Conservation (phyloP, 768 basidiomycete species). For the Hypholoma sublateritium region DNA sequence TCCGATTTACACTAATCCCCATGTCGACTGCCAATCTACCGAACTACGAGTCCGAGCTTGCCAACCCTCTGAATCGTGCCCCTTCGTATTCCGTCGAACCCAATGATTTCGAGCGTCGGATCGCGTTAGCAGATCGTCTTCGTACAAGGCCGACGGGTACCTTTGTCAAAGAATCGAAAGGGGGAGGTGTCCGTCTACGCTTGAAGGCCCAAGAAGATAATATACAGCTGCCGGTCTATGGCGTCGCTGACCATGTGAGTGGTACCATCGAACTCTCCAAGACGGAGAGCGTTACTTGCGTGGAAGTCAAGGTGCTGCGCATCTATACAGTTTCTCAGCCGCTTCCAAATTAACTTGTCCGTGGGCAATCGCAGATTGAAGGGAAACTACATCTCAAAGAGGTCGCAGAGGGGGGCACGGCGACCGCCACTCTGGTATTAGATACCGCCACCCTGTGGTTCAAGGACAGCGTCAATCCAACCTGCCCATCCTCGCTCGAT, state of each 20-base stretch:
- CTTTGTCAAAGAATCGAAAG: slow-evolving; percentile 61
- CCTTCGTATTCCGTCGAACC: slow-evolving; percentile 58
- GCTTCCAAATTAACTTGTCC: slow-evolving; percentile 2
- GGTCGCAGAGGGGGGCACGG: slow-evolving; percentile 65
- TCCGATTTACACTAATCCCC: background rate
- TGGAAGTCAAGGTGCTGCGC: slow-evolving; percentile 59
- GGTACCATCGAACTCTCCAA: slow-evolving; percentile 58
- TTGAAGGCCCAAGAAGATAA: slow-evolving; percentile 54
- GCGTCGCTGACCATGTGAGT: slow-evolving; percentile 46
- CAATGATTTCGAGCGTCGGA: slow-evolving; percentile 48
- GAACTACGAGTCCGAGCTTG: slow-evolving; percentile 36
- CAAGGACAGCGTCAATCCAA: slow-evolving; percentile 38
- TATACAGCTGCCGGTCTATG: slow-evolving; percentile 56
- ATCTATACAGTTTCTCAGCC: slow-evolving; percentile 4
- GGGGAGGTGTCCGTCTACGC: slow-evolving; percentile 49
- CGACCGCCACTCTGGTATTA: slow-evolving; percentile 49
- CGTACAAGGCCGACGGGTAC: slow-evolving; percentile 41
- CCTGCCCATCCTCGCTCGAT: slow-evolving; percentile 51
- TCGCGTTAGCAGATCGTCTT: slow-evolving; percentile 43
- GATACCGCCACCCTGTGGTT: slow-evolving; percentile 58
- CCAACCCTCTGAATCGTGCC: slow-evolving; percentile 27
- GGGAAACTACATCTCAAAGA: slow-evolving; percentile 60
- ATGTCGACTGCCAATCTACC: slow-evolving; percentile 44
- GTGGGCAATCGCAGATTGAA: slow-evolving; percentile 45
- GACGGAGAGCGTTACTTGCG: slow-evolving; percentile 52